Evolutionary conservation across 768 basidiomycete species (phyloP), one percentile per base, ranked within the genome.

Genomic region (Candolleomyces aberdarensis): DNA sequence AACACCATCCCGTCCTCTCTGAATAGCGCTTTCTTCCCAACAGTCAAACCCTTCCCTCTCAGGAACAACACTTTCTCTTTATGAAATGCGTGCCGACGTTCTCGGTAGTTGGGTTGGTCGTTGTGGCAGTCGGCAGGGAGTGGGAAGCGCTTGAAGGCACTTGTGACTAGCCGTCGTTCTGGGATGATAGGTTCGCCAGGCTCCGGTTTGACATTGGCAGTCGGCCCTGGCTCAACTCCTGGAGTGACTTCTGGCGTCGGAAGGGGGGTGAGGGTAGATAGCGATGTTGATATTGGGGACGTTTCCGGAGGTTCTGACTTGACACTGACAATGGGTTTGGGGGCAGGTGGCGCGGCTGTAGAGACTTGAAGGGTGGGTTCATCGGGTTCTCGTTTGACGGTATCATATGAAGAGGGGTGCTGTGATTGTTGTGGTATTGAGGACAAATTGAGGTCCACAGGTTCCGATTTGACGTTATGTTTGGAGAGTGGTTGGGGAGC

Each of bases 1-100:
- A 58, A 20, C 17, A 58, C 57, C 57, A 58, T 26, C 29, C 57
- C 57, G 32, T 58, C 57, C 11, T 58, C 46, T 36, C 57, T 47
- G 26, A 20, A 41, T 4, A 46, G 15, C 31, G n/a, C 53, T 13
- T 26, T 55, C 26, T 55, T 55, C 53, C 29, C 44, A 14, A 56
- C 40, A 44, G 41, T 54, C 13, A 54, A 31, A 2, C 52, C 56
- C 9, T 48, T 49, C 1, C 14, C 36, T 13, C 17, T 10, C 3
- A 58, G 32, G 15, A 29, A 19, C 17, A 13, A 0, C 29, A 11
- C 20, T 20, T 46, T 29, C 31, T 46, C 43, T 31, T 36, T 13
- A 19, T 17, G 20, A 17, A 47, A 46, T 17, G 19, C 11, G 3
- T 31, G 9, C 29, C 43, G 44, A n/a, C 13, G 9, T 6, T 41